Evolutionary conservation across 2,329 filamentous ascomycete genomes (phyloP), one percentile per base, ranked within the genome.

Genomic region (Aspergillus sp.): DNA sequence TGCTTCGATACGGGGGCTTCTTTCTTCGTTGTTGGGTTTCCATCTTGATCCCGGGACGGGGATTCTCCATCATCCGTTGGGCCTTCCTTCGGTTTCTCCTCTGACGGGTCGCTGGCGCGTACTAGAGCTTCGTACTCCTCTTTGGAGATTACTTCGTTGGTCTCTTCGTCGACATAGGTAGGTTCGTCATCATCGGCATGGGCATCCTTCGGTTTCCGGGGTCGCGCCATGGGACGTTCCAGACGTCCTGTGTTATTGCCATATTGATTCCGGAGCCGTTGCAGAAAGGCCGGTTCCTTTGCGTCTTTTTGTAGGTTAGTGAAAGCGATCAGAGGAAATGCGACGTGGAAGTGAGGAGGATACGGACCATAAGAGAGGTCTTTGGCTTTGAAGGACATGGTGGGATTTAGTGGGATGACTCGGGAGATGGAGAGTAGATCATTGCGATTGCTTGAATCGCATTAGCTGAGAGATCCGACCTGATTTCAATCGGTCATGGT

Each of bases 131-230:
- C 65, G 47, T 75, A 76, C 49, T 76, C 69, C 51, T 74, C 71
- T 55, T 75, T 76, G 14, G 73, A 71, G 38, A 76, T 69, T 21
- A 71, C 66, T 51, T 75, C 71, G 44, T 76, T 73, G 54, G 71
- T 75, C 25, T 71, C 69, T 59, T 75, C 74, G 25, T 75, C 68
- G 42, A 77, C 66, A 50, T 76, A 77, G 40, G 71, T 74, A 36
- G 74, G 74, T 9, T 64, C 72, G 40, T 77, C 74, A 41, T 77
- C 74, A 34, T 74, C 71, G 29, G 69, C 72, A 7, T 69, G 62
- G 34, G 69, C 60, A 31, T 69, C 62, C 51, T 66, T 71, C 40
- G 61, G 55, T 63, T 67, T 73, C 49, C 64, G 67, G 31, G 72
- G 70, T 41, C 70, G 70, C 17, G 64, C 62, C 43, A 64, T 58